Evolutionary conservation across 371 early-diverging fungal genomes (phyloP), one percentile per base, ranked within the genome.

Genomic region (Rhizopus sp.): DNA sequence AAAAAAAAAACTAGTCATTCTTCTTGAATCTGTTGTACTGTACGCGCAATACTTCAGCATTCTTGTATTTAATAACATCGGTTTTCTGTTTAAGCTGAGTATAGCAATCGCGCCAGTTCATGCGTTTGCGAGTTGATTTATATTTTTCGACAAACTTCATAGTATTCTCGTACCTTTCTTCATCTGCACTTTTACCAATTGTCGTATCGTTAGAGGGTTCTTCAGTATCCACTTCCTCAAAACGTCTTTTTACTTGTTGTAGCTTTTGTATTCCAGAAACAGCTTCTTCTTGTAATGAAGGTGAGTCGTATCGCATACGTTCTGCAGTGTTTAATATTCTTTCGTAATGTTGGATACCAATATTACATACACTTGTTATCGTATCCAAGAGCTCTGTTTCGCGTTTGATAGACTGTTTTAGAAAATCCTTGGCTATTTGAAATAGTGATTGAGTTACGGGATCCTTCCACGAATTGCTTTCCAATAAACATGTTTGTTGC

Each of bases 11-110:
- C 51, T 51, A 38, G 51, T 51, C 39, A 51, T 51, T 51, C 38
- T 51, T 34, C 17, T 50, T 50, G 50, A 53, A 55, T 59, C 48
- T 59, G 40, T 53, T 59, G 49, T 47, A 59, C 47, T 53, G 48
- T 53, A 47, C 53, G 48, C 53, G 60, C 53, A 59, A 59, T 53
- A 59, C 60, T 59, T 59, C 53, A 53, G 53, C 30, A 53, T 53
- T 59, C 53, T 59, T 59, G 47, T 59, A 59, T 53, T 53, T 53
- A 48, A 59, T 59, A 59, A 53, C 60, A 53, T 59, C 37, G 53
- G 53, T 59, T 53, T 59, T 53, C 48, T 59, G 53, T 48, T 59
- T 46, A 30, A 59, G 60, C 48, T 53, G 53, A 59, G 46, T 48
- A 59, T 59, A 53, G 48, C 53, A 59, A 46, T 53, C 53, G 47